Evolutionary conservation across 768 basidiomycete genomes (phyloP).

Genomic region (Lyophyllum shimeji): DNA sequence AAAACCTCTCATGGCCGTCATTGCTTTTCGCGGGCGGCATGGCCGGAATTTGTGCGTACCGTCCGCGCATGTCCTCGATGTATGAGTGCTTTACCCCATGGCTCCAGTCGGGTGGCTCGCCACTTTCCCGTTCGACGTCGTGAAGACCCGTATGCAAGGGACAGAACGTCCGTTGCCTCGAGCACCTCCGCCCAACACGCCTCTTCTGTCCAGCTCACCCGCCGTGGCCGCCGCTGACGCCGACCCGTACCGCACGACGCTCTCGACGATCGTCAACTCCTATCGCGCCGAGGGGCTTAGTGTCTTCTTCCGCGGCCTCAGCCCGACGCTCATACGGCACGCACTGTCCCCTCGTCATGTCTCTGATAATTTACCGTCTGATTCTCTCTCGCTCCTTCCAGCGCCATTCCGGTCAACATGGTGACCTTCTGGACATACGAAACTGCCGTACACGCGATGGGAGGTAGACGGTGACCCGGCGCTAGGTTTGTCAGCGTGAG

Average conservation of each 20-base stretch:
- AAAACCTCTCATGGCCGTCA: slow-evolving; percentile 46
- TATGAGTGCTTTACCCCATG: not conserved
- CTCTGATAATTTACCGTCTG: not conserved
- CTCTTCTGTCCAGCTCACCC: slow-evolving; percentile 7
- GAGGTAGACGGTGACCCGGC: too few relatives aligned
- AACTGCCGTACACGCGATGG: slow-evolving; percentile 42
- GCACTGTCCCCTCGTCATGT: not conserved
- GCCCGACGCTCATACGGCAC: slow-evolving; percentile 79
- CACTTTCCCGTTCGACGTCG: slow-evolving; percentile 87
- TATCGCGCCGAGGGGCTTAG: slow-evolving; percentile 62
- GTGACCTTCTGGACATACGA: slow-evolving; percentile 79
- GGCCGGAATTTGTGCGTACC: slow-evolving; percentile 57
- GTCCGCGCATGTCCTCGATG: not conserved
- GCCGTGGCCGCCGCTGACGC: not conserved
- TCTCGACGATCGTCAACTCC: slow-evolving; percentile 57
- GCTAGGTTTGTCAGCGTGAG: too few relatives aligned
- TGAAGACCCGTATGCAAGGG: slow-evolving; percentile 88
- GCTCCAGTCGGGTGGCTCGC: slow-evolving; percentile 63
- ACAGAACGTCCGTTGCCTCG: slow-evolving; percentile 21
- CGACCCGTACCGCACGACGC: slow-evolving; percentile 60
- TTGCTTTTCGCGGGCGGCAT: slow-evolving; percentile 73
- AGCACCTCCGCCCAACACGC: slow-evolving; percentile 6
- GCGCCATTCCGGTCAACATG: slow-evolving; percentile 87
- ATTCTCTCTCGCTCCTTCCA: slow-evolving; percentile 27
- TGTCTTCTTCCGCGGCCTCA: slow-evolving; percentile 77